These are phyloP conservation scores for Pichia sp. DNA, from an alignment of 1,139 yeast species.

Conservation along the genomic window DNA sequence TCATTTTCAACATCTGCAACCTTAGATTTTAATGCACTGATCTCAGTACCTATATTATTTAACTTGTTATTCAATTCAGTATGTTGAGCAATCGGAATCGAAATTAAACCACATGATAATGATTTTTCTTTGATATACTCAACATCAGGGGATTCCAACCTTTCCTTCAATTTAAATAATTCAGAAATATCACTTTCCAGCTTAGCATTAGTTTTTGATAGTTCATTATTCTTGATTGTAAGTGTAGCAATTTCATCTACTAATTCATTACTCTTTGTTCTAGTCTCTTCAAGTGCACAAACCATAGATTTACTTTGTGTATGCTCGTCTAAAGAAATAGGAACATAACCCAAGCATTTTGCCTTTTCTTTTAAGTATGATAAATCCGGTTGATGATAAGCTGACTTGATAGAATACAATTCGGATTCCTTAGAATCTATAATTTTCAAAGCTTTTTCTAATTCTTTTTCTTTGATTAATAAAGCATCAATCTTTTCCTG, in stretches of 20 bases:
- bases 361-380: constrained; percentile 32
- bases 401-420: constrained; percentile 6
- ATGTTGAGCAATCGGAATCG: constrained; percentile 29
- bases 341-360: constrained; percentile 18
- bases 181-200: constrained; percentile 3
- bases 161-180: constrained; percentile 2
- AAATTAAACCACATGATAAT: constrained; percentile 7
- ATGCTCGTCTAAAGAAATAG: constrained; percentile 25
- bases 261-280: constrained; percentile 1
- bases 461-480: constrained; percentile 1
- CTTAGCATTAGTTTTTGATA: constrained; percentile 2
- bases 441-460: constrained; percentile 1
- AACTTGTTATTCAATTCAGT: constrained; percentile 1
- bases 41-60: neutral
- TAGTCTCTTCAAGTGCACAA: constrained; percentile 15
- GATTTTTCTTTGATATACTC: constrained; percentile 14
- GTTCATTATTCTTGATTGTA: constrained; percentile 6
- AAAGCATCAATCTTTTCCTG: neutral
- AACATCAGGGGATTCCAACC: constrained; percentile 23
- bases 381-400: constrained; percentile 27
- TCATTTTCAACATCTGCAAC: constrained; percentile 4
- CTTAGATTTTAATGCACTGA: constrained; percentile 4
- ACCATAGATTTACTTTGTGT: neutral
- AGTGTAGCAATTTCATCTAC: constrained; percentile 3
- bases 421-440: constrained; percentile 9